Evolutionary conservation across 495 filamentous ascomycete genomes (phyloP), one percentile per base, ranked within the genome.

Genomic region (Trichoderma virens): DNA sequence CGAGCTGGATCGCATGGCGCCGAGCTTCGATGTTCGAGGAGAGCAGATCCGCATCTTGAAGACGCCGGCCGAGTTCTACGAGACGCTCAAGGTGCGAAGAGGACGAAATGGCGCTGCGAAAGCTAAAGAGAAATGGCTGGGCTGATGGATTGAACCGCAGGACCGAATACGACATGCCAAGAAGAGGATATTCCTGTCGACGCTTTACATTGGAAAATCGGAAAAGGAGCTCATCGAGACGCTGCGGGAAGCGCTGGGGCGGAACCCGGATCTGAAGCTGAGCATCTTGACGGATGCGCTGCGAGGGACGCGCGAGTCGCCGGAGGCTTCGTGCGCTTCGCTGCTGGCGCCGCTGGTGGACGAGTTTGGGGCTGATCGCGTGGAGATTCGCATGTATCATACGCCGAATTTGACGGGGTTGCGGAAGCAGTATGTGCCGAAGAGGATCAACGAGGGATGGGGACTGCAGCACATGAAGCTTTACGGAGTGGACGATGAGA

Each of bases 391-490:
- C 60, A 92, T 98, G 91, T 98, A 92, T 74, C 94, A 99, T 75
- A 98, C 95, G 1, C 95, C 94, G 2, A 99, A 98, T 68, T 76
- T 99, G 32, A 97, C 90, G 0, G 95, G 94, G 0, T 67, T 93
- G 54, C 84, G 87, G 59, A 98, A 98, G 79, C 85, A 84, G 68
- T 72, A 90, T 67, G 82, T 98, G 51, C 94, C 94, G 2, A 88
- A 85, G 67, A 83, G 94, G 11, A 91, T 98, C 71, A 99, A 99
- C 69, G 94, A 99, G 73, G 94, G 94, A 39, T 99, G 94, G 93
- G 94, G 94, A 16, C 76, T 99, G 51, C 94, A 99, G 71, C 94
- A 99, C 71, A 99, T 99, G 91, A 99, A 99, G 81, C 82, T 99
- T 0, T 99, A 99, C 68, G 94, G 95, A 0, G 76, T 97, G 47